phyloP scores from a whole-genome alignment of 2,329 filamentous ascomycete species.

The Didymella lethalis region DNA sequence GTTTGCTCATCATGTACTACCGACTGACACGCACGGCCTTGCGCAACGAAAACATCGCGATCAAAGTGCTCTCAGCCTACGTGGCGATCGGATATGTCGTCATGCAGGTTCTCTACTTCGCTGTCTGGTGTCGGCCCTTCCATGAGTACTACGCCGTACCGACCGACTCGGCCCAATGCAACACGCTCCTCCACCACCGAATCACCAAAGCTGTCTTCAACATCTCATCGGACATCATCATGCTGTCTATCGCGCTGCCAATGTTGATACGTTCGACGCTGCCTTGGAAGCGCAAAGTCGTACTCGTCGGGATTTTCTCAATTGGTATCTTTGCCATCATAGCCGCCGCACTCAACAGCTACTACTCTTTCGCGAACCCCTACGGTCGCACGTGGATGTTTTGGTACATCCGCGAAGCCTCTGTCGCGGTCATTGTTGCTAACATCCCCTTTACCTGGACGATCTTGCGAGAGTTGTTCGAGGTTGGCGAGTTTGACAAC shows the following conservation, averaged over 20 bases:
- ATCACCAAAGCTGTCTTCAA: conserved; percentile 54
- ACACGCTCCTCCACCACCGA: conserved; percentile 46
- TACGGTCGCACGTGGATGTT: conserved; percentile 41
- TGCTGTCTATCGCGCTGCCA: conserved; percentile 56
- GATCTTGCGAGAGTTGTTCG: conserved; percentile 59
- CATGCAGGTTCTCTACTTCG: conserved; percentile 60
- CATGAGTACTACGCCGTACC: conserved; percentile 62
- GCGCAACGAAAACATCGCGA: conserved; percentile 38
- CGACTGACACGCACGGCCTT: conserved; percentile 55
- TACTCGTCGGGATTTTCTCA: conserved; percentile 64
- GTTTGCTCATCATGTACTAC: conserved; percentile 63
- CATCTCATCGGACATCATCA: conserved; percentile 56
- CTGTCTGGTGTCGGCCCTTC: conserved; percentile 64
- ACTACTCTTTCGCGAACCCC: conserved; percentile 47
- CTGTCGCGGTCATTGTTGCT: conserved; percentile 54
- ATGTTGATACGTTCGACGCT: conserved; percentile 56
- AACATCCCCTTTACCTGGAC: conserved; percentile 63
- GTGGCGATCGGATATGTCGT: conserved; percentile 57
- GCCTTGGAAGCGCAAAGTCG: conserved; percentile 59
- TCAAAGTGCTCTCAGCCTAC: conserved; percentile 58
- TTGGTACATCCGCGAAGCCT: conserved; percentile 46
- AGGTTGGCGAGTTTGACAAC: conserved; percentile 42
- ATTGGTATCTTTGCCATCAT: conserved; percentile 61
- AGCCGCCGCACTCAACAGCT: conserved; percentile 59
- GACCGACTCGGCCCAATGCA: conserved; percentile 46